These are phyloP conservation scores for Claviceps arundinis DNA, from an alignment of 2,329 filamentous ascomycete species.

Conservation along the genomic window DNA sequence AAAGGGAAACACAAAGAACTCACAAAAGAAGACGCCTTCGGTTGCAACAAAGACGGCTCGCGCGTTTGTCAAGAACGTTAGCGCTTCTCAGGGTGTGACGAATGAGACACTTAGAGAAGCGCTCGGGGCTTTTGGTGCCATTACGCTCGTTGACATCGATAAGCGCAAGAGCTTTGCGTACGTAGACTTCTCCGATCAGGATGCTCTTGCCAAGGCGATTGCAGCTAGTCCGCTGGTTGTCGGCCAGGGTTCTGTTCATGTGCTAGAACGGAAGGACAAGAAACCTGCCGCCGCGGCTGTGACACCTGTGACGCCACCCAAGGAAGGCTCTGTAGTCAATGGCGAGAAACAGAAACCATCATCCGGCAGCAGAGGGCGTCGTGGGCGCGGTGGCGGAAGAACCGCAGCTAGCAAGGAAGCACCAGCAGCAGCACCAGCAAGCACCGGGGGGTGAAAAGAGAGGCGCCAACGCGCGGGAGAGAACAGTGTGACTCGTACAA, in stretches of 20 bases:
- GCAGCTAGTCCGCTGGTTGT: slow-evolving; percentile 69
- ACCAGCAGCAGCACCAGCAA: neutral
- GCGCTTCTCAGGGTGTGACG: slow-evolving; percentile 82
- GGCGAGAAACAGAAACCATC: slow-evolving; percentile 13
- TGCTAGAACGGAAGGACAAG: slow-evolving; percentile 66
- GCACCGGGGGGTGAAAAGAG: slow-evolving; percentile 7
- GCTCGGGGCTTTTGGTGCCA: slow-evolving; percentile 58
- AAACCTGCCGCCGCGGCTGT: slow-evolving; percentile 17
- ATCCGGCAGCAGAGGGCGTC: slow-evolving; percentile 17
- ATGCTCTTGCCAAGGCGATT: slow-evolving; percentile 64
- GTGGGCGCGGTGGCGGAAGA: slow-evolving; percentile 18
- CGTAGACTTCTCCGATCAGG: slow-evolving; percentile 68
- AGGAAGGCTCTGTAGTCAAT: slow-evolving; percentile 1
- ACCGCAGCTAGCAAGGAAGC: slow-evolving; percentile 3
- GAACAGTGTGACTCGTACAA: neutral
- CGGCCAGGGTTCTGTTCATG: slow-evolving; percentile 74
- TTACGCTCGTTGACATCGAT: slow-evolving; percentile 79
- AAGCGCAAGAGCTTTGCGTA: slow-evolving; percentile 92
- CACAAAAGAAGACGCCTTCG: slow-evolving; percentile 20
- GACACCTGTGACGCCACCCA: slow-evolving; percentile 8
- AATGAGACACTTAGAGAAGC: slow-evolving; percentile 65
- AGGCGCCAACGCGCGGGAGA: neutral
- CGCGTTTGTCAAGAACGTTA: slow-evolving; percentile 70
- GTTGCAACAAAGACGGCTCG: slow-evolving; percentile 39
- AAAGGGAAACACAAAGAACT: slow-evolving; percentile 11